These are phyloP conservation scores for Eurotiales sp. DNA, from an alignment of 2,329 filamentous ascomycete genomes.

Conservation along the genomic window DNA sequence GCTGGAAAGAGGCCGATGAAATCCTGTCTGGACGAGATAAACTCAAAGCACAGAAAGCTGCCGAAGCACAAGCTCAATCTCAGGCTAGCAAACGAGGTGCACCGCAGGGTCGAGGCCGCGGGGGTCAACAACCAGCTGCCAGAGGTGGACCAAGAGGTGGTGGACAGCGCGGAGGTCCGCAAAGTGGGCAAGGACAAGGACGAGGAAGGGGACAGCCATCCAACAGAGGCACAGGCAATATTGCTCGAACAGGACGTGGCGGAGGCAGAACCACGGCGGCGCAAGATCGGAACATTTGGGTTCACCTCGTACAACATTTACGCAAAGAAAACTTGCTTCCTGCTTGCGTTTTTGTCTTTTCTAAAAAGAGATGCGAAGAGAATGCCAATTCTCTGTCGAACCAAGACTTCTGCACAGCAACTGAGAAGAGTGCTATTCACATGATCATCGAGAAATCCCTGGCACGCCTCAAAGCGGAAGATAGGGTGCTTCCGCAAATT, in stretches of 20 bases:
- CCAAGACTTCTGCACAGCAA: slow-evolving; percentile 87
- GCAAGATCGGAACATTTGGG: slow-evolving; percentile 95
- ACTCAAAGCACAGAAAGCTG: slow-evolving; percentile 54
- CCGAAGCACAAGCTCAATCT: slow-evolving; percentile 49
- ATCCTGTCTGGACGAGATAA: slow-evolving; percentile 80
- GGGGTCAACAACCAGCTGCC: slow-evolving; percentile 41
- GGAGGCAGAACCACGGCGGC: slow-evolving; percentile 84
- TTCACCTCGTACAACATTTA: slow-evolving; percentile 87
- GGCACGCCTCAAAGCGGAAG: slow-evolving; percentile 84
- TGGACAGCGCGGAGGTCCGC: slow-evolving; percentile 24
- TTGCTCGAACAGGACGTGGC: slow-evolving; percentile 80
- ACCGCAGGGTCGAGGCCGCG: slow-evolving; percentile 52
- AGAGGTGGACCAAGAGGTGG: slow-evolving; percentile 42
- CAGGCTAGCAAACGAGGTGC: slow-evolving; percentile 52
- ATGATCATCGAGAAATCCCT: slow-evolving; percentile 97
- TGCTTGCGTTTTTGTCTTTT: slow-evolving; percentile 97
- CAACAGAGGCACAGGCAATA: slow-evolving; percentile 69
- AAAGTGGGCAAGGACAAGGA: slow-evolving; percentile 11
- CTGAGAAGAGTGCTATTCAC: slow-evolving; percentile 93
- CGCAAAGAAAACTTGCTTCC: slow-evolving; percentile 83
- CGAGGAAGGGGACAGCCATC: slow-evolving; percentile 56
- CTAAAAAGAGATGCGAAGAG: slow-evolving; percentile 94
- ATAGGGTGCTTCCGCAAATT: slow-evolving; percentile 87
- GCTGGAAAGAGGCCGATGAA: slow-evolving; percentile 91
- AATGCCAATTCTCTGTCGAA: slow-evolving; percentile 94